A percentile compares a stretch with the other conserved stretches of the same genome.
Conservation (phyloP, 495 filamentous ascomycete species). For the Hyaloscypha hepaticicola region DNA sequence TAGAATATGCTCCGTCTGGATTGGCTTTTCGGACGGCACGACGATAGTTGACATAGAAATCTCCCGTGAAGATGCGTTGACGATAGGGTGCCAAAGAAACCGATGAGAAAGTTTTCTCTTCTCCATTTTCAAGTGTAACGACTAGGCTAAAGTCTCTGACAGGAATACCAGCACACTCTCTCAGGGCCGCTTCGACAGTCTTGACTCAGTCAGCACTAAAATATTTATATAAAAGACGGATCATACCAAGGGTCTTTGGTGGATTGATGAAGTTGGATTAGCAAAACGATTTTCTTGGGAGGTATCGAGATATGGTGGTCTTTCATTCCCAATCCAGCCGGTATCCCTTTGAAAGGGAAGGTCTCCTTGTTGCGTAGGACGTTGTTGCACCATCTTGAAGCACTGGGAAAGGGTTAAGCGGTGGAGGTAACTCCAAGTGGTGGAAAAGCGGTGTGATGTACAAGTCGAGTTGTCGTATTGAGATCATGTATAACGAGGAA, state of each 20-base stretch:
- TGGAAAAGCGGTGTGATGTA: constrained; percentile 15
- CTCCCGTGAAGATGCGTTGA: constrained; percentile 11
- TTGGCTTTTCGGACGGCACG: not conserved
- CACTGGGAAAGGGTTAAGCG: constrained; percentile 5
- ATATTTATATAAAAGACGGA: not conserved
- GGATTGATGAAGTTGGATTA: not conserved
- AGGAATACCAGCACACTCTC: constrained; percentile 18
- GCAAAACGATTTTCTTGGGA: constrained; percentile 11
- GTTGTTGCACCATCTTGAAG: constrained; percentile 24
- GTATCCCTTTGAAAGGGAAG: constrained; percentile 13
- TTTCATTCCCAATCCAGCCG: constrained; percentile 19
- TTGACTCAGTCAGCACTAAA: constrained; percentile 13
- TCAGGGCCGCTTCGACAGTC: constrained; percentile 24
- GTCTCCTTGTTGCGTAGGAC: constrained; percentile 13
- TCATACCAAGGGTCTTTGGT: constrained; percentile 17
- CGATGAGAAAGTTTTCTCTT: constrained; percentile 22
- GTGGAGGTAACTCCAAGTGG: not conserved
- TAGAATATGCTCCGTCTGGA: not conserved
- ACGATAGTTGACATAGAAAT: constrained; percentile 9
- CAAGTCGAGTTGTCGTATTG: constrained; percentile 32
- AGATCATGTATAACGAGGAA: constrained; percentile 16
- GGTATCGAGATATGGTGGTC: constrained; percentile 15
- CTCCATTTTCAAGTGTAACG: constrained; percentile 22
- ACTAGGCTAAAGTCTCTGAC: constrained; percentile 26
- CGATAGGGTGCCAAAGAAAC: constrained; percentile 10